Conservation (phyloP, 2,329 filamentous ascomycete genomes). For the Trichoderma lentiforme region DNA sequence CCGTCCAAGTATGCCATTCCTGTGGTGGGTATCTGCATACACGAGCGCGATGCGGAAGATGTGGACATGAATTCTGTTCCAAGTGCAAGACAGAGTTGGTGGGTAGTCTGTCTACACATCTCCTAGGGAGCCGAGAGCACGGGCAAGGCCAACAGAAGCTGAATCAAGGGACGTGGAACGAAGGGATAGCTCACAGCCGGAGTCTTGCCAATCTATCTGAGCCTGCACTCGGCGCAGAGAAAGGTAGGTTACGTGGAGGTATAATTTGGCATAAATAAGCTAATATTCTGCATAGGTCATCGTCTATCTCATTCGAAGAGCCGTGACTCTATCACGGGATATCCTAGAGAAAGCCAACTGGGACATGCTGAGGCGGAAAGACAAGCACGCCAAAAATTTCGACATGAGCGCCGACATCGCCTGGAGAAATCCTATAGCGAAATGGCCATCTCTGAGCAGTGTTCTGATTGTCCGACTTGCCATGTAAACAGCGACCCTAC, state of each 20-base stretch:
- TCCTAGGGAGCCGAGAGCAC: neutral
- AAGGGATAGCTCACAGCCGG: neutral
- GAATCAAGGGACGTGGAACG: neutral
- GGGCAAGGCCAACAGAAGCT: neutral
- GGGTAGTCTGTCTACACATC: neutral
- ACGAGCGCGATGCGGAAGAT: slow-evolving; percentile 43
- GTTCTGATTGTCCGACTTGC: slow-evolving; percentile 5
- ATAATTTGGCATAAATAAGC: neutral
- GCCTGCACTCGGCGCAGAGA: neutral
- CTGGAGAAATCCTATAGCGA: slow-evolving; percentile 7
- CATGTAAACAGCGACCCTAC: neutral
- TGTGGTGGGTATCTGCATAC: slow-evolving; percentile 43
- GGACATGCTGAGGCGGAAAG: neutral
- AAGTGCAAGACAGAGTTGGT: slow-evolving; percentile 42
- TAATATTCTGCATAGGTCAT: neutral
- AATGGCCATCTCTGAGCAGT: neutral
- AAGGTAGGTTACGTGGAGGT: neutral
- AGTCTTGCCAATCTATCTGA: neutral
- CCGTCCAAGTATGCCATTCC: slow-evolving; percentile 46
- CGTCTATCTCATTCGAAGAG: neutral
- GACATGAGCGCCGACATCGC: slow-evolving; percentile 10
- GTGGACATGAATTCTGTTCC: slow-evolving; percentile 49
- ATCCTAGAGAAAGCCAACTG: neutral
- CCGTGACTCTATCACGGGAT: neutral
- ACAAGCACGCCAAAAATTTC: neutral